These are phyloP conservation scores for Trypanosomatidae sp. DNA, from an alignment of 208 protist species.

Conservation along the genomic window DNA sequence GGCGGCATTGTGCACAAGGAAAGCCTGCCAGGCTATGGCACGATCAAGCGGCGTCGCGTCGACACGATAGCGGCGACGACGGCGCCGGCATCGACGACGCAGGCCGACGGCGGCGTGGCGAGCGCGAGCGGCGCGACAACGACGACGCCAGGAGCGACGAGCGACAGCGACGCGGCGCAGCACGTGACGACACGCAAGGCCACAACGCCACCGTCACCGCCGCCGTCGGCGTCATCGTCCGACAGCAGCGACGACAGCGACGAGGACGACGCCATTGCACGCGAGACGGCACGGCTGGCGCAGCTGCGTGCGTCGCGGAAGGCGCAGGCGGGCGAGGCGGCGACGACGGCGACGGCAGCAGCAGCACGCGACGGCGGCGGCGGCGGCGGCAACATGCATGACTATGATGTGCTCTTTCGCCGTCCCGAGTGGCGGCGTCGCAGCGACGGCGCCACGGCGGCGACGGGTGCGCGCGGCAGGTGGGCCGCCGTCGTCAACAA, in stretches of 20 bases:
- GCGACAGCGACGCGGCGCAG: too few species aligned
- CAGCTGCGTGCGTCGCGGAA: too few species aligned
- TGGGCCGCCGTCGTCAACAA: conserved; percentile 42
- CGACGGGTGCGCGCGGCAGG: conserved; percentile 10
- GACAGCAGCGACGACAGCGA: too few species aligned
- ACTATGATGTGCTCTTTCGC: conserved; percentile 58
- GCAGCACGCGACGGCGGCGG: background rate
- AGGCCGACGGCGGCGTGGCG: too few species aligned
- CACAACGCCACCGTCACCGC: conserved; percentile 8
- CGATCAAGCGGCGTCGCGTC: conserved; percentile 45
- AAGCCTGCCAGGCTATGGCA: conserved; percentile 27
- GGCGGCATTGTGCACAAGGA: conserved; percentile 44
- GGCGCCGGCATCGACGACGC: too few species aligned
- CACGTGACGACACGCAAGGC: conserved; percentile 1
- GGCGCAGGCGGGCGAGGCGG: too few species aligned
- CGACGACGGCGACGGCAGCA: too few species aligned
- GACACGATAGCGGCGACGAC: conserved; percentile 1
- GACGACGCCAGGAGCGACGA: too few species aligned
- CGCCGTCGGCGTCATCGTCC: conserved; percentile 4
- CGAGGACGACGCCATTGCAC: conserved; percentile 27
- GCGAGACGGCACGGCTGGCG: conserved; percentile 29
- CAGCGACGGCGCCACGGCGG: conserved; percentile 2
- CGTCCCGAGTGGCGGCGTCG: conserved; percentile 19
- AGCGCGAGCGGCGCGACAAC: too few species aligned
- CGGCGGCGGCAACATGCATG: background rate